Conservation (phyloP, 495 filamentous ascomycete genomes). For the Cercophora sp. region DNA sequence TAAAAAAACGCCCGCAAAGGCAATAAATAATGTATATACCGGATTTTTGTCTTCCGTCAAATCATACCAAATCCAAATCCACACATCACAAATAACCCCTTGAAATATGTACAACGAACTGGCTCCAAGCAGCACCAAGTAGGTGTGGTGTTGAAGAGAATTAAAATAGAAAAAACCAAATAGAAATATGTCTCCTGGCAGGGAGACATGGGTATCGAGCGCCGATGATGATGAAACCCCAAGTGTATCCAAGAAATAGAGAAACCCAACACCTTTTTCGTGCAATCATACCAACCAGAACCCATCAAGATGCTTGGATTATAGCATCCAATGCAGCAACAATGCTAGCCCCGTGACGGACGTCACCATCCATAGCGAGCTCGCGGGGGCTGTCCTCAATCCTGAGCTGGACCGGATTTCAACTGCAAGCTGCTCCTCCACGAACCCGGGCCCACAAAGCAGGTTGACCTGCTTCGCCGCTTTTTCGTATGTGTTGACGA, state of each 20-base stretch:
- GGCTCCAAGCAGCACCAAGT: not conserved
- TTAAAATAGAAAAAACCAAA: not conserved
- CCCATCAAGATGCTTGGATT: not conserved
- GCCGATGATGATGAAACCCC: not conserved
- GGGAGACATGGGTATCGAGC: slow-evolving; percentile 8
- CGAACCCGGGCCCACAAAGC: slow-evolving; percentile 61
- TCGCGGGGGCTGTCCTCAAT: not conserved
- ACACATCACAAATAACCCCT: no score
- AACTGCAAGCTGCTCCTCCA: slow-evolving; percentile 54
- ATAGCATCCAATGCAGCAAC: slow-evolving; percentile 10
- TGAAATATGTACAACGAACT: no score
- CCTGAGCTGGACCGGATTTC: slow-evolving; percentile 17
- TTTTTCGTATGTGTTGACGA: slow-evolving; percentile 55
- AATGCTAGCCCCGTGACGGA: not conserved
- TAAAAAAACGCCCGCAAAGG: no score
- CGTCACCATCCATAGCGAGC: not conserved
- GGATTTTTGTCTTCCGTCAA: no score
- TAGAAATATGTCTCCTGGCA: not conserved
- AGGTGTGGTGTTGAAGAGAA: not conserved
- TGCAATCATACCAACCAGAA: not conserved
- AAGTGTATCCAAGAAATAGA: not conserved
- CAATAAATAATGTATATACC: no score
- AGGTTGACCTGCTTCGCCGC: slow-evolving; percentile 64
- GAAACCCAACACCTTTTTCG: not conserved
- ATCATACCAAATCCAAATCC: no score